phyloP scores from a whole-genome alignment of 2,329 filamentous ascomycete species.

The Penicillium polonicum region DNA sequence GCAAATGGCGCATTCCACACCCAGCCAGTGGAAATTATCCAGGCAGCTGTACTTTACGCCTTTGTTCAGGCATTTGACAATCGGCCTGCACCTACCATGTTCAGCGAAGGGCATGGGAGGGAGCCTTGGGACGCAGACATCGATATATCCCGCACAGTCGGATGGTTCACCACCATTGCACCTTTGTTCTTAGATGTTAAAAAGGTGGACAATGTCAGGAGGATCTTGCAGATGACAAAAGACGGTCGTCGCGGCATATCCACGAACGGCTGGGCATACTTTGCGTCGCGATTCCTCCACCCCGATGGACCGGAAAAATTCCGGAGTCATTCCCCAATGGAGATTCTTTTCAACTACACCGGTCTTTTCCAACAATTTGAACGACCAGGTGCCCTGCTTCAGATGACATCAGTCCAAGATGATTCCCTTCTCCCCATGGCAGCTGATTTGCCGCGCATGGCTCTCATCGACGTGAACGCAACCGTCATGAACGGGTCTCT shows the following conservation, averaged over 20 bases:
- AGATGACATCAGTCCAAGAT: no score
- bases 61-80: conserved; percentile 58
- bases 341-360: conserved; percentile 59
- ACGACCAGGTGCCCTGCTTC: conserved; percentile 7
- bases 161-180: conserved; percentile 60
- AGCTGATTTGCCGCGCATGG: no score
- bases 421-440: no score
- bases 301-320: neutral
- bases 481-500: no score
- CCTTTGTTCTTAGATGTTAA: conserved; percentile 32
- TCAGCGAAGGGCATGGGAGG: conserved; percentile 38
- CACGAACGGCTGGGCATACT: conserved; percentile 51
- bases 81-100: conserved; percentile 52
- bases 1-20: conserved; percentile 15
- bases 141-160: conserved; percentile 58
- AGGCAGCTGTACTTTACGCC: conserved; percentile 54
- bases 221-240: neutral
- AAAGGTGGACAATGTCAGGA: no score
- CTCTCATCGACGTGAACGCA: no score
- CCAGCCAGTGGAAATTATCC: conserved; percentile 28
- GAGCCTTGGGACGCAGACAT: conserved; percentile 47
- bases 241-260: conserved; percentile 45
- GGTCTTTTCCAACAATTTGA: conserved; percentile 53
- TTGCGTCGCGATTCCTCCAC: conserved; percentile 39
- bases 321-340: conserved; percentile 44